These are phyloP conservation scores for Metarhizium brunneum DNA, from an alignment of 2,329 filamentous ascomycete genomes.

Conservation along the genomic window DNA sequence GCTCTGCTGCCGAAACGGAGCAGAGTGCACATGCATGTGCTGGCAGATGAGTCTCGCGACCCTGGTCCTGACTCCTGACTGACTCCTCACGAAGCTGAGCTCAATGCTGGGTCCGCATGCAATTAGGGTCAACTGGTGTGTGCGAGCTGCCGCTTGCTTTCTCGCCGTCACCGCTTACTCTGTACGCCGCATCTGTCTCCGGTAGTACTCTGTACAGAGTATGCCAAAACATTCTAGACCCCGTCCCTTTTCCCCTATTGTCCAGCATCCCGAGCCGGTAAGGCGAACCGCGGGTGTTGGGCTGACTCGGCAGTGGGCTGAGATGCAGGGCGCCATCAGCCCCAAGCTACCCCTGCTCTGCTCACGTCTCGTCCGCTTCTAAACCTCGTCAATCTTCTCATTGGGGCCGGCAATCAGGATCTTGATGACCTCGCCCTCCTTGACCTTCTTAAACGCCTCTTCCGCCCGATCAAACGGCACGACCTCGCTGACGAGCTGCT, in stretches of 20 bases:
- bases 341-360: no score
- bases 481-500: constrained; percentile 68
- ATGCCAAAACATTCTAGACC: not conserved
- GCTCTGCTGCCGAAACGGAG: no score
- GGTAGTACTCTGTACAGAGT: not conserved
- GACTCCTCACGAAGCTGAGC: no score
- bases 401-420: constrained; percentile 59
- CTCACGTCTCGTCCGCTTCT: not conserved
- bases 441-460: constrained; percentile 78
- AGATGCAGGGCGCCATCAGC: no score
- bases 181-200: no score
- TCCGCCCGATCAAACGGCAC: constrained; percentile 78
- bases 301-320: not conserved
- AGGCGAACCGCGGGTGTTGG: not conserved
- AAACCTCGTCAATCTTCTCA: constrained; percentile 28
- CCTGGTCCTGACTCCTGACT: no score
- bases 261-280: not conserved
- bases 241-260: not conserved
- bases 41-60: no score
- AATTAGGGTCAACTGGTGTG: no score
- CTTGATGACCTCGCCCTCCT: constrained; percentile 70
- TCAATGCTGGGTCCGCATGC: no score
- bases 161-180: no score
- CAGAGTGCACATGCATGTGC: no score
- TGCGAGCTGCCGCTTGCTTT: no score